Evolutionary conservation across 768 basidiomycete genomes (phyloP), one percentile per base, ranked within the genome.

Genomic region (Rhizopogon sp.): DNA sequence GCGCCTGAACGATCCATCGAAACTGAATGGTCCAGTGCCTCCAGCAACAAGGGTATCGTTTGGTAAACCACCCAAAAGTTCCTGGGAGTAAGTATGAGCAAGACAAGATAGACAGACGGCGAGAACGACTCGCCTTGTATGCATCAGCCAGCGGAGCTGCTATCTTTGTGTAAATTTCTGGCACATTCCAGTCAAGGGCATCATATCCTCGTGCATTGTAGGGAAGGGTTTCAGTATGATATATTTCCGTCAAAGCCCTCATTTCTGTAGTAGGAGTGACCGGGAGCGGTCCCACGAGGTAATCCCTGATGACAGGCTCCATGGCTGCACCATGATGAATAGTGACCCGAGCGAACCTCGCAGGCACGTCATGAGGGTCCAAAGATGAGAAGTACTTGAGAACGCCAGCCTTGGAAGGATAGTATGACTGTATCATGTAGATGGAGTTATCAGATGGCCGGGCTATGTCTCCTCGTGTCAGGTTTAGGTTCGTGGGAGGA

Each of bases 281-380:
- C 3, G 83, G 82, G 7, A 85, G 69, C 1, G 84, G 84, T 0
- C 84, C 84, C 11, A 85, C 75, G 5, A 83, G 67, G 59, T 83
- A 82, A 60, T 84, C 80, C 51, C 66, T 72, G 33, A 83, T 74
- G 17, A 67, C 60, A 8, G 80, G 80, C 7, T 65, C 69, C 5
- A 59, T 55, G 11, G 59, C 62, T 6, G 71, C 72, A 20, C 80
- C 81, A 64, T 81, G 76, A 56, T 80, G 76, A 46, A 85, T 69
- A 20, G 74, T 74, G 13, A 79, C 79, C 52, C 76, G 71, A 13
- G 82, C 80, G 56, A 72, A 77, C 28, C 71, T 66, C 35, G 68
- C 59, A 0, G 79, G 80, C 1, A 64, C 60, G 7, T 53, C 33
- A 3, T 43, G 60, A 0, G 57, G 54, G 8, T 50, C 51, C 10